Percentiles rank a stretch among this genome's conserved stretches.
Evolutionary conservation across 106 monocot genomes (phyloP).

Genomic region (Posidonia australis): DNA sequence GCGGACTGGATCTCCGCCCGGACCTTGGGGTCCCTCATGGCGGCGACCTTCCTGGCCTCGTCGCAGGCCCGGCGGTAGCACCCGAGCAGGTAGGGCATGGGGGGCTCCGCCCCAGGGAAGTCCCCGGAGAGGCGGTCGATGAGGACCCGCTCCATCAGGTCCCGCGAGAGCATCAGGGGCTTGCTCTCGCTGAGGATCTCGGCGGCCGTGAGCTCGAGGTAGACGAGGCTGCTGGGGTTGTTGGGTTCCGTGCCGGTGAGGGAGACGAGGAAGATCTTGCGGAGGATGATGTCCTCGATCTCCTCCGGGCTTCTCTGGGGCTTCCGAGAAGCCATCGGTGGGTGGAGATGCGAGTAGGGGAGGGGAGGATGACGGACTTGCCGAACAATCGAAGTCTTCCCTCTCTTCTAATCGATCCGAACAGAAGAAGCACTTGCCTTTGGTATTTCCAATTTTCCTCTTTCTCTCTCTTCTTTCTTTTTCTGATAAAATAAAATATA

Average conservation of each 20-base stretch:
- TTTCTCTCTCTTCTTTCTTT: no score
- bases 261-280: constrained; percentile 74
- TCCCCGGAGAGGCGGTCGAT: constrained; percentile 70
- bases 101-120: constrained; percentile 25
- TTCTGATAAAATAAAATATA: no score
- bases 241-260: constrained; percentile 21
- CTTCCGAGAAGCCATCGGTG: constrained; percentile 24
- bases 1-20: constrained; percentile 45
- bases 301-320: constrained; percentile 62
- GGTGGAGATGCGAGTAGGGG: no score
- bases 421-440: no score
- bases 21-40: constrained; percentile 59
- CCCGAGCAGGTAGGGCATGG: constrained; percentile 52
- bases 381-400: no score
- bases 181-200: constrained; percentile 82
- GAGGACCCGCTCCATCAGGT: constrained; percentile 61
- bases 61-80: constrained; percentile 61
- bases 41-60: constrained; percentile 45
- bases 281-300: constrained; percentile 95
- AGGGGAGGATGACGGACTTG: no score
- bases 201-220: constrained; percentile 86
- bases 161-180: constrained; percentile 48
- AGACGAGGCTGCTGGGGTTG: constrained; percentile 22
- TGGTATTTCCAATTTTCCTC: no score
- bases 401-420: no score